Evolutionary conservation across 1,139 yeast species (phyloP).

Genomic region (Geotrichum aggregatum): DNA sequence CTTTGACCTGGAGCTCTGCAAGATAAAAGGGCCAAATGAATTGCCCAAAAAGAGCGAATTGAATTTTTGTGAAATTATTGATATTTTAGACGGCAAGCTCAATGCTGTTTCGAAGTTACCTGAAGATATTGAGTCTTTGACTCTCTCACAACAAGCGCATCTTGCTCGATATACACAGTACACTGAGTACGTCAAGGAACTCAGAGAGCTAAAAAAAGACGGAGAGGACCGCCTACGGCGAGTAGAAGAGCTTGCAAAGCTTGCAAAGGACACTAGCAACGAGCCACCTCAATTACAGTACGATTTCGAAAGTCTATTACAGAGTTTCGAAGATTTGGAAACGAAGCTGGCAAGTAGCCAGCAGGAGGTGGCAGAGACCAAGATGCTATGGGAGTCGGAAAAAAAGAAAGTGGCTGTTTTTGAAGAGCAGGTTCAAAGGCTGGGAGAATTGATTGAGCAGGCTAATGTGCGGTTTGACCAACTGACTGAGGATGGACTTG

Average conservation of each 20-base stretch:
- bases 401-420: background rate
- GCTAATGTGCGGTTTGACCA: constrained; percentile 5
- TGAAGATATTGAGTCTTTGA: background rate
- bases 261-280: background rate
- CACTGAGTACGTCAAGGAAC: background rate
- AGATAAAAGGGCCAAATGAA: background rate
- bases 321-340: background rate
- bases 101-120: background rate
- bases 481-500: background rate
- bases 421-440: background rate
- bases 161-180: background rate
- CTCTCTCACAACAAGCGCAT: no score
- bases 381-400: background rate
- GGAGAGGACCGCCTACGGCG: background rate
- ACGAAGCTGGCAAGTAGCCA: background rate
- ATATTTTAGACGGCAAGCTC: background rate
- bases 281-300: background rate
- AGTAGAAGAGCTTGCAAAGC: background rate
- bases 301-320: background rate
- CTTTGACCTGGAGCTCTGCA: background rate
- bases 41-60: background rate
- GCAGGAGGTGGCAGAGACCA: background rate
- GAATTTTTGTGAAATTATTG: no score
- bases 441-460: constrained; percentile 9
- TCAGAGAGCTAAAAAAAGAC: background rate